Conservation (phyloP, 192 early-diverging fungal species). For the Polychytrium aggregatum region DNA sequence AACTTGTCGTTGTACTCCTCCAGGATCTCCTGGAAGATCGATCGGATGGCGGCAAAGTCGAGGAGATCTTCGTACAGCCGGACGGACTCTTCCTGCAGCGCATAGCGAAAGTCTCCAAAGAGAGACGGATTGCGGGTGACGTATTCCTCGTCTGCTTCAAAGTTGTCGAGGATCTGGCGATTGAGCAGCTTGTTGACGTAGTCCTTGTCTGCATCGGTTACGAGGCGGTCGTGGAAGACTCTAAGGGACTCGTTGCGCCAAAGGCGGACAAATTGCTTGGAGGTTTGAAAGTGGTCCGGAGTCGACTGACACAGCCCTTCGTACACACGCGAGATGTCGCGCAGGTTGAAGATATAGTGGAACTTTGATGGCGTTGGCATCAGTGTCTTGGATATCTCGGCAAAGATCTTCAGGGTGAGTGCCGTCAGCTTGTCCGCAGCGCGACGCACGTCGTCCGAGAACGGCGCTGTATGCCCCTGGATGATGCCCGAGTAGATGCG, state of each 20-base stretch:
- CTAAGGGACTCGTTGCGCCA: conserved; percentile 47
- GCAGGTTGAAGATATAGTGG: conserved; percentile 55
- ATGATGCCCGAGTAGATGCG: conserved; percentile 45
- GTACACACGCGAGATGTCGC: conserved; percentile 49
- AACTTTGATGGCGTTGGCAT: conserved; percentile 52
- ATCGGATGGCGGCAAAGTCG: conserved; percentile 45
- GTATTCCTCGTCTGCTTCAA: conserved; percentile 43
- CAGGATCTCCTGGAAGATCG: conserved; percentile 47
- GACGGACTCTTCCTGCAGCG: conserved; percentile 44
- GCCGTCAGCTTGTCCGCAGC: conserved; percentile 28
- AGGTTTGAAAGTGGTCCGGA: conserved; percentile 39
- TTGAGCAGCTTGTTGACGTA: conserved; percentile 48
- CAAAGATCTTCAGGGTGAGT: conserved; percentile 38
- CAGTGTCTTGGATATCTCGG: conserved; percentile 40
- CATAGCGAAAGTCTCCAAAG: conserved; percentile 50
- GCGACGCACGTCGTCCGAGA: conserved; percentile 27
- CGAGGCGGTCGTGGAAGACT: conserved; percentile 45
- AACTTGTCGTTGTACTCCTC: conserved; percentile 51
- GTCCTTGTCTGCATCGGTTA: conserved; percentile 37
- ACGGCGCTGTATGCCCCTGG: conserved; percentile 37
- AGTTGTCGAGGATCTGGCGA: conserved; percentile 41
- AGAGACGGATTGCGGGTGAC: conserved; percentile 38
- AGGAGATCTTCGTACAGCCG: conserved; percentile 49
- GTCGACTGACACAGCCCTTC: conserved; percentile 42
- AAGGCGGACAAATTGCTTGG: conserved; percentile 38